A percentile compares a stretch with the other conserved stretches of the same genome.
Evolutionary conservation across 2,329 filamentous ascomycete genomes (phyloP).

Genomic region (Hymenoscyphus infarciens): DNA sequence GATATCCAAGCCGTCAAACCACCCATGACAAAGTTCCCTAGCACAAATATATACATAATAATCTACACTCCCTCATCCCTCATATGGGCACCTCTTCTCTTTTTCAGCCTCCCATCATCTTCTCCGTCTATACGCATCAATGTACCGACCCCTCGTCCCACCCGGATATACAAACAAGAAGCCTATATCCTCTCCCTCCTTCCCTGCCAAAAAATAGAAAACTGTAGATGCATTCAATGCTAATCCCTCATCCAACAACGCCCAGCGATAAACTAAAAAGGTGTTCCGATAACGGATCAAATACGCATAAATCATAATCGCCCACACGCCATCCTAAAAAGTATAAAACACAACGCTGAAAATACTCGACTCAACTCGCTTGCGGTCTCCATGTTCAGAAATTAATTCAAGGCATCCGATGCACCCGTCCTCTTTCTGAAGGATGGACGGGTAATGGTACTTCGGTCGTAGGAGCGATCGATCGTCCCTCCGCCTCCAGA

Average conservation of each 20-base stretch:
- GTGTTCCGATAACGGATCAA: too few relatives aligned
- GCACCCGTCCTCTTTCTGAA: constrained; percentile 38
- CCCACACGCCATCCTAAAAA: background rate
- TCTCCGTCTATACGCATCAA: background rate
- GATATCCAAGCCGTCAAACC: background rate
- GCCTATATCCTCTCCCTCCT: too few relatives aligned
- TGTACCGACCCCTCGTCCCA: background rate
- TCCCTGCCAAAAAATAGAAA: too few relatives aligned
- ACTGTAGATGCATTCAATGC: too few relatives aligned
- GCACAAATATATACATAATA: constrained; percentile 2
- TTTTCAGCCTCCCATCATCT: background rate
- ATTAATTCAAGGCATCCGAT: constrained; percentile 8
- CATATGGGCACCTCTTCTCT: background rate
- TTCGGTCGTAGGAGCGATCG: constrained; percentile 47
- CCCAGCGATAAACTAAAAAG: background rate
- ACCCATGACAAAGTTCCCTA: too few relatives aligned
- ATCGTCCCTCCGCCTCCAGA: constrained; percentile 61
- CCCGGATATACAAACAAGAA: background rate
- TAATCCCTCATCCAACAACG: constrained; percentile 1
- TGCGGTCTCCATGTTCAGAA: background rate
- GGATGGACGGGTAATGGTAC: constrained; percentile 47
- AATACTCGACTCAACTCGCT: background rate
- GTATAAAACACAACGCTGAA: background rate
- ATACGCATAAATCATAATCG: background rate
- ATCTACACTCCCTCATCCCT: background rate